Evolutionary conservation across 1,284 basidiomycete genomes (phyloP).

Genomic region (Ustilago shanxiensis): DNA sequence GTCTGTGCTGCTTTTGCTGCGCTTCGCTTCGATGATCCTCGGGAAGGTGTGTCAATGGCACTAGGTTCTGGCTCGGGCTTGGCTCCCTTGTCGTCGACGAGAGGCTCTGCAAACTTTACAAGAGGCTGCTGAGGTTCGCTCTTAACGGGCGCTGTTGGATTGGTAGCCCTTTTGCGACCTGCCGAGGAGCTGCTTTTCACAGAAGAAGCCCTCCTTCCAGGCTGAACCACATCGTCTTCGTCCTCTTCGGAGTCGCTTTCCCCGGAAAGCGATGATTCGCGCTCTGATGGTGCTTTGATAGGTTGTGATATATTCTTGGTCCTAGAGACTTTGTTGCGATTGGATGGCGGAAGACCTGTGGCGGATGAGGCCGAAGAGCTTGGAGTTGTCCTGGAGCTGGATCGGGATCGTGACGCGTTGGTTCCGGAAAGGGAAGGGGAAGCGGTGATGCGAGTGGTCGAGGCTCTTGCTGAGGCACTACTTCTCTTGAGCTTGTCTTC

Average conservation of each 20-base stretch:
- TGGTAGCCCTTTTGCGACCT: not conserved
- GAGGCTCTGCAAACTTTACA: not conserved
- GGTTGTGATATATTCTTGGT: not conserved
- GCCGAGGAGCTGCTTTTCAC: not conserved
- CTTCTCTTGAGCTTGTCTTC: conserved; percentile 15
- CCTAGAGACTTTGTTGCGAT: not conserved
- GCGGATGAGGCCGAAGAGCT: conserved; percentile 12
- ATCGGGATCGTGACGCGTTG: not conserved
- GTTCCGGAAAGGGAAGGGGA: not conserved
- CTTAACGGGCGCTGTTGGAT: not conserved
- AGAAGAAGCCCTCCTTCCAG: not conserved
- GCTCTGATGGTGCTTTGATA: not conserved
- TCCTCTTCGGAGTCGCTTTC: not conserved
- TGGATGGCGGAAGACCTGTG: not conserved
- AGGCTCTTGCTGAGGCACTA: not conserved
- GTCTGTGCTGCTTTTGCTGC: conserved; percentile 33
- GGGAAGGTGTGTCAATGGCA: not conserved
- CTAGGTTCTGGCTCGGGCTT: not conserved
- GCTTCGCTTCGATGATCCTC: conserved; percentile 26
- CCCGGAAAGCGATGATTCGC: conserved; percentile 7
- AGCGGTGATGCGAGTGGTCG: not conserved
- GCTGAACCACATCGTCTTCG: not conserved
- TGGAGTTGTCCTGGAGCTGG: not conserved
- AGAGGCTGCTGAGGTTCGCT: not conserved
- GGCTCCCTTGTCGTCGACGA: not conserved